Conservation (phyloP, 306 rosid species). For the Gastrolobium bilobum region DNA sequence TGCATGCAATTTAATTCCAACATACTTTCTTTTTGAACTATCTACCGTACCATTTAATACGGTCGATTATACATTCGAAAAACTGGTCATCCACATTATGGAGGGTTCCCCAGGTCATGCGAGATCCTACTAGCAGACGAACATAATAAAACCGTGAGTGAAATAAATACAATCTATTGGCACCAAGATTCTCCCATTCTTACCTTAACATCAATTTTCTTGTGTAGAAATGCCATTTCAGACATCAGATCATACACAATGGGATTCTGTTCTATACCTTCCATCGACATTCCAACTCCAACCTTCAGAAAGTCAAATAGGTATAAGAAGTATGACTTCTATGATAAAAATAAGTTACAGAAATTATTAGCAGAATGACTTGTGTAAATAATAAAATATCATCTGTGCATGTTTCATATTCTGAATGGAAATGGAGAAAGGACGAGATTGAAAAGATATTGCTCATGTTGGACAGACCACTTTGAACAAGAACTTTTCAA, state of each 20-base stretch:
- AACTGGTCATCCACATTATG: slow-evolving; percentile 31
- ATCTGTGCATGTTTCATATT: background rate
- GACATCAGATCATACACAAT: slow-evolving; percentile 90
- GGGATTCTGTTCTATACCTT: slow-evolving; percentile 95
- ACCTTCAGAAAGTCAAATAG: slow-evolving; percentile 65
- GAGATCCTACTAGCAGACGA: slow-evolving; percentile 10
- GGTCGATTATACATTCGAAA: slow-evolving; percentile 6
- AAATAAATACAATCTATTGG: slow-evolving; percentile 33
- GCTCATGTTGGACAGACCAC: background rate
- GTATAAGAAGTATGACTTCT: slow-evolving; percentile 30
- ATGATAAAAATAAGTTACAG: background rate
- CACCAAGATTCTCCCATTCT: slow-evolving; percentile 35
- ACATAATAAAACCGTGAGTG: slow-evolving; percentile 22
- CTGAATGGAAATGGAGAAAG: background rate
- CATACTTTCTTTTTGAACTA: no score
- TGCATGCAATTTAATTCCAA: no score
- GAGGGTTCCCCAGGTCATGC: slow-evolving; percentile 23
- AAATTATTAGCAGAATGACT: slow-evolving; percentile 24
- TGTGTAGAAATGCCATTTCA: slow-evolving; percentile 85
- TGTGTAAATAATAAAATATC: slow-evolving; percentile 8
- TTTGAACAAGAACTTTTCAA: background rate
- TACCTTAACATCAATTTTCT: slow-evolving; percentile 82
- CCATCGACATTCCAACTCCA: slow-evolving; percentile 97
- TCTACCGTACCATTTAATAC: no score
- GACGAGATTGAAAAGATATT: background rate